Conservation (phyloP, 768 basidiomycete species). For the Symmetrospora coprosmae region DNA sequence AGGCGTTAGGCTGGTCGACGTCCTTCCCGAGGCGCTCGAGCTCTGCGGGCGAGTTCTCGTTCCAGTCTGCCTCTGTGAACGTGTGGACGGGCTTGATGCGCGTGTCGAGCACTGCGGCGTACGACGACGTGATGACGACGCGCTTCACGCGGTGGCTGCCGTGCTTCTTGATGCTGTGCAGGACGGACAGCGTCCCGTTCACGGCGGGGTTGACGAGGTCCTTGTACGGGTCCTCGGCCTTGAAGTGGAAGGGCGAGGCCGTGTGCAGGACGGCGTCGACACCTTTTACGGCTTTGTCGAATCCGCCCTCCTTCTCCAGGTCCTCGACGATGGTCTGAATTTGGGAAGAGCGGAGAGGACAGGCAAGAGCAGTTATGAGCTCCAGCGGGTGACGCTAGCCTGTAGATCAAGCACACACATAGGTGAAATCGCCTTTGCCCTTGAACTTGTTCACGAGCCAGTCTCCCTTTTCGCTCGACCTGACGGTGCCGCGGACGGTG, state of each 20-base stretch:
- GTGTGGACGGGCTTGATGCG: background rate
- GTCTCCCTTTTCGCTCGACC: slow-evolving; percentile 6
- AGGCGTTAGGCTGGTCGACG: slow-evolving; percentile 9
- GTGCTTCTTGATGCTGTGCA: slow-evolving; percentile 41
- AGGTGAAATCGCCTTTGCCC: background rate
- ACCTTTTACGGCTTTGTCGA: slow-evolving; percentile 62
- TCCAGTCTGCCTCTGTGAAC: slow-evolving; percentile 18
- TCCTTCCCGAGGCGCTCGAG: slow-evolving; percentile 15
- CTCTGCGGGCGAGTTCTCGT: slow-evolving; percentile 9
- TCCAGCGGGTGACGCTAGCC: background rate
- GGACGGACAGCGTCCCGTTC: slow-evolving; percentile 51
- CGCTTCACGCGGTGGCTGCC: slow-evolving; percentile 22
- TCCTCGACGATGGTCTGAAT: slow-evolving; percentile 55
- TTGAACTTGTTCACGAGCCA: slow-evolving; percentile 17
- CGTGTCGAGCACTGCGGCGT: slow-evolving; percentile 26
- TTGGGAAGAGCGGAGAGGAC: background rate
- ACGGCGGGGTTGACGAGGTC: slow-evolving; percentile 56
- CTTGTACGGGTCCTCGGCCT: slow-evolving; percentile 30
- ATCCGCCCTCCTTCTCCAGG: slow-evolving; percentile 49
- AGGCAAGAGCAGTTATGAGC: background rate
- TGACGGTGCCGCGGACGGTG: slow-evolving; percentile 21
- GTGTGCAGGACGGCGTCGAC: slow-evolving; percentile 58
- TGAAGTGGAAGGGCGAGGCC: slow-evolving; percentile 48
- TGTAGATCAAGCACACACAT: background rate
- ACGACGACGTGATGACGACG: slow-evolving; percentile 30